Evolutionary conservation across 2,329 filamentous ascomycete species (phyloP).

Genomic region (Phialophora tarda): DNA sequence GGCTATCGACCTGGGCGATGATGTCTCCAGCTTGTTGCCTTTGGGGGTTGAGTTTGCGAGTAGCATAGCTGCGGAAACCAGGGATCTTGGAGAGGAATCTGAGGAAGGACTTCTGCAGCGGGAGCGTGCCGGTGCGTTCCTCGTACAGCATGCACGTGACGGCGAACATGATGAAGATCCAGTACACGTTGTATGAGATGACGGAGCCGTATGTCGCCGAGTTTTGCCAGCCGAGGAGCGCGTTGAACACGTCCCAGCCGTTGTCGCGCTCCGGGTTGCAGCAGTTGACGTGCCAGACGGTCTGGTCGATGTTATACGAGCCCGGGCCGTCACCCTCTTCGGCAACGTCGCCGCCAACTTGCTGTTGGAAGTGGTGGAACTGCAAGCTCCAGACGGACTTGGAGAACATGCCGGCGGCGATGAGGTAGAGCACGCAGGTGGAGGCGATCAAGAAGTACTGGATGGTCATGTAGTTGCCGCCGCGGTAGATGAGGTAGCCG

Average conservation of each 20-base stretch:
- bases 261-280: slow-evolving; percentile 75
- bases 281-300: slow-evolving; percentile 85
- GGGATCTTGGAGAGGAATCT: slow-evolving; percentile 37
- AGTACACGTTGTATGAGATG: slow-evolving; percentile 86
- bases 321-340: slow-evolving; percentile 71
- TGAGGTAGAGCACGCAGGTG: slow-evolving; percentile 81
- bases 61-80: slow-evolving; percentile 16
- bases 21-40: neutral
- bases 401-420: slow-evolving; percentile 82
- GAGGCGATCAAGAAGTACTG: slow-evolving; percentile 80
- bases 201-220: slow-evolving; percentile 86
- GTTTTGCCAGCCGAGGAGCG: slow-evolving; percentile 85
- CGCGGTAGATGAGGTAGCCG: slow-evolving; percentile 79
- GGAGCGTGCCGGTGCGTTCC: slow-evolving; percentile 52
- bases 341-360: slow-evolving; percentile 61
- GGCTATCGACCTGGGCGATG: neutral
- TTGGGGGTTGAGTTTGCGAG: neutral
- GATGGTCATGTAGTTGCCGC: slow-evolving; percentile 66
- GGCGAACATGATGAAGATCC: slow-evolving; percentile 71
- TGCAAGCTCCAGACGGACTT: slow-evolving; percentile 79
- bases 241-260: slow-evolving; percentile 87
- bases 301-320: slow-evolving; percentile 77
- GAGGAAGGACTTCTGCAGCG: slow-evolving; percentile 36
- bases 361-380: slow-evolving; percentile 68
- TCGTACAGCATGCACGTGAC: slow-evolving; percentile 70